phyloP scores from a whole-genome alignment of 1,139 yeast genomes.

The Blastobotrys apis region DNA sequence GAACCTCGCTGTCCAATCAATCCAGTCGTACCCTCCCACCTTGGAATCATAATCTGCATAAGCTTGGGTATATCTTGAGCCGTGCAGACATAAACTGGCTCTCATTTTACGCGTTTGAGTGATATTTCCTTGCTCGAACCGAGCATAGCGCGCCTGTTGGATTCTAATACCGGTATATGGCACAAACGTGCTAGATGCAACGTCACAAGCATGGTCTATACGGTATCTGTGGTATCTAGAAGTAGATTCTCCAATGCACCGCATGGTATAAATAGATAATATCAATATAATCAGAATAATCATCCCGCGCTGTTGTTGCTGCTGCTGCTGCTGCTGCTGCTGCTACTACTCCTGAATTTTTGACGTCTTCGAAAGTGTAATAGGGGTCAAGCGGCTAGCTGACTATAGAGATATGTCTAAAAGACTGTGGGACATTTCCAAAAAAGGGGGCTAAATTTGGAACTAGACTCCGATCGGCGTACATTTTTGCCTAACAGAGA shows the following conservation, averaged over 20 bases:
- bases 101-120: conserved; percentile 9
- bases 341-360: too few species aligned
- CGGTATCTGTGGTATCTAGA: conserved; percentile 22
- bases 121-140: background rate
- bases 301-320: background rate
- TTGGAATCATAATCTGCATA: conserved; percentile 8
- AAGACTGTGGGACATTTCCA: too few species aligned
- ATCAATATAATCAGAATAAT: background rate
- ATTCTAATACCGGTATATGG: conserved; percentile 29
- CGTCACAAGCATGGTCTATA: conserved; percentile 24
- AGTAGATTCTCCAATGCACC: conserved; percentile 10
- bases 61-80: conserved; percentile 19
- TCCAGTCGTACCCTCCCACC: conserved; percentile 13
- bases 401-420: too few species aligned
- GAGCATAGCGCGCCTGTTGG: conserved; percentile 15
- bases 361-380: too few species aligned
- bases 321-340: background rate
- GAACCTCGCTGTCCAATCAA: conserved; percentile 21
- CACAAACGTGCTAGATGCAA: conserved; percentile 21
- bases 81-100: conserved; percentile 21
- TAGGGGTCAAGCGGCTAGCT: too few species aligned
- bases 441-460: too few species aligned
- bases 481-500: too few species aligned
- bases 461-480: too few species aligned
- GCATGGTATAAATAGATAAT: too few species aligned